Evolutionary conservation across 164 flowering plant genomes (phyloP).

Genomic region (Litsea cubeba): DNA sequence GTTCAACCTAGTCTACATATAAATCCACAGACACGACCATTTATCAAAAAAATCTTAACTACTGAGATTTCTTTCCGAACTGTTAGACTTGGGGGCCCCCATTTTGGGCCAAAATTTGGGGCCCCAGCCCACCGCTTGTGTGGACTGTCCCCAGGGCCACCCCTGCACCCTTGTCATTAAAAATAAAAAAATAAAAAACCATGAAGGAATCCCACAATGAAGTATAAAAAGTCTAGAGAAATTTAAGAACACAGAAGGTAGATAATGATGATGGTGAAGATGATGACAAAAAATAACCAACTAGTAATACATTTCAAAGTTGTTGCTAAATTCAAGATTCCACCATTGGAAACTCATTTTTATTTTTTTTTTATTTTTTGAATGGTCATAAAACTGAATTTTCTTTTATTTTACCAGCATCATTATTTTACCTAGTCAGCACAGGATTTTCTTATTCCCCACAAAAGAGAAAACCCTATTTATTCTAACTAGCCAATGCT

Average conservation of each 20-base stretch:
- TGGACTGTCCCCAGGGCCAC: too few relatives aligned
- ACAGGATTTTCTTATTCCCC: neutral
- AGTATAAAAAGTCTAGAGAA: neutral
- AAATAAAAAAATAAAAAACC: too few relatives aligned
- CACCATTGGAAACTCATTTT: slow-evolving; percentile 22
- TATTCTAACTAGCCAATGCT: too few relatives aligned
- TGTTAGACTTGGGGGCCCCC: too few relatives aligned
- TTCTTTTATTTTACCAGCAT: neutral
- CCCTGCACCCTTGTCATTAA: slow-evolving; percentile 2
- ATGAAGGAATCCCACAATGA: neutral
- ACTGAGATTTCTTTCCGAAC: too few relatives aligned
- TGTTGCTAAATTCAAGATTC: slow-evolving; percentile 12
- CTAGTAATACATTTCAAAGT: slow-evolving; percentile 1
- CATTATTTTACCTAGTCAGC: neutral
- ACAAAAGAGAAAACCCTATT: too few relatives aligned
- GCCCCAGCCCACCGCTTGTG: too few relatives aligned
- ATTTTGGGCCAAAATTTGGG: too few relatives aligned
- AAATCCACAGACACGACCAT: too few relatives aligned
- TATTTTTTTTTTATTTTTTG: neutral
- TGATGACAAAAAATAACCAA: slow-evolving; percentile 20
- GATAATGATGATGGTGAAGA: slow-evolving; percentile 9
- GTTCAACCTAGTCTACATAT: too few relatives aligned
- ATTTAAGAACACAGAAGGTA: slow-evolving; percentile 5
- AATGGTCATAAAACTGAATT: too few relatives aligned
- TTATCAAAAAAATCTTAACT: too few relatives aligned